Evolutionary conservation across 2,329 filamentous ascomycete genomes (phyloP).

Genomic region (Alternaria sp.): DNA sequence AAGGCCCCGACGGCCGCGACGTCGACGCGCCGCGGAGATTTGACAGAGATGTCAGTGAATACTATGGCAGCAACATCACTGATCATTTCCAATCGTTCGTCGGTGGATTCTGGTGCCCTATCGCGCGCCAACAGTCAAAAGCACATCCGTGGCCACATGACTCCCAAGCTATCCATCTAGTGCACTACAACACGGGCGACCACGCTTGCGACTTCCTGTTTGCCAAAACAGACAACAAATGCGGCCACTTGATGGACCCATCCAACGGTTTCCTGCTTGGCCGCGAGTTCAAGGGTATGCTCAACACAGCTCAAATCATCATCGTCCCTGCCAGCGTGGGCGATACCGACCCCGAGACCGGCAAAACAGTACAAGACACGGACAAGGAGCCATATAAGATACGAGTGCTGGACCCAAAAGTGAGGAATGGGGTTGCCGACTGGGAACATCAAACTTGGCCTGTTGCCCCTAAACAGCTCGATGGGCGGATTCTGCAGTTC

Average conservation of each 20-base stretch:
- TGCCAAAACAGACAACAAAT: not conserved
- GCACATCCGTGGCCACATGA: too few relatives aligned
- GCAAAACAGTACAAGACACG: not conserved
- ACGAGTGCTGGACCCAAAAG: not conserved
- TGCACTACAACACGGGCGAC: not conserved
- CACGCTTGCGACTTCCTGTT: not conserved
- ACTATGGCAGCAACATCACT: not conserved
- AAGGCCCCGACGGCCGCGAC: not conserved
- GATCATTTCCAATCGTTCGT: too few relatives aligned
- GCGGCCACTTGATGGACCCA: not conserved
- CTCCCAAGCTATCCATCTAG: not conserved
- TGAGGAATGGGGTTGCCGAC: too few relatives aligned
- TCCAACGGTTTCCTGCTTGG: not conserved
- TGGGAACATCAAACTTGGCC: too few relatives aligned
- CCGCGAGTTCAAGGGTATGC: too few relatives aligned
- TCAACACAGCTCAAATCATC: not conserved
- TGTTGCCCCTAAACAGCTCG: too few relatives aligned
- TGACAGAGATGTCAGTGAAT: not conserved
- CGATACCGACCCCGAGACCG: not conserved
- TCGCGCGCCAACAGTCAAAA: too few relatives aligned
- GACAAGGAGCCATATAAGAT: not conserved
- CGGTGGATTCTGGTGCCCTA: too few relatives aligned
- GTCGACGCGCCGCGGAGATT: fast-evolving
- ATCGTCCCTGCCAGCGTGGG: not conserved
- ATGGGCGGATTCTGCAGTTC: not conserved